phyloP scores from a whole-genome alignment of 2,329 filamentous ascomycete genomes.

The Stachybotrys elegans region DNA sequence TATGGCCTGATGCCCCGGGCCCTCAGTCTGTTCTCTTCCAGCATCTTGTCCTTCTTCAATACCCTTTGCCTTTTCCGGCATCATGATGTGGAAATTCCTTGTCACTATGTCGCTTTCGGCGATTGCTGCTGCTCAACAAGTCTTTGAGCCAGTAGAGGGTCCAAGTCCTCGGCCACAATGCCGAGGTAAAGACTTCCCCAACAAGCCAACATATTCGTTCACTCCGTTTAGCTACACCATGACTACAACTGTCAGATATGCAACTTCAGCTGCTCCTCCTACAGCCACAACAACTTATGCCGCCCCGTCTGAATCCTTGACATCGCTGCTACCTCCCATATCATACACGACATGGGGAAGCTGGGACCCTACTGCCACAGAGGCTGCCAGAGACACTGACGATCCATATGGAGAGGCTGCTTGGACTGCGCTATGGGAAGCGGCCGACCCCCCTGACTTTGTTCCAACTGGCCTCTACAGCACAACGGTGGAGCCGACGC shows the following conservation, averaged over 20 bases:
- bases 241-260: conserved; percentile 26
- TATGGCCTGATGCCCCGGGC: too few relatives aligned
- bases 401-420: conserved; percentile 24
- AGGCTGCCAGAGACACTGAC: conserved; percentile 19
- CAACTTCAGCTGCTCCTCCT: conserved; percentile 22
- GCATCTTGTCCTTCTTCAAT: too few relatives aligned
- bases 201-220: conserved; percentile 20
- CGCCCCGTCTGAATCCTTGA: conserved; percentile 18
- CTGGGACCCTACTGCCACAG: conserved; percentile 24
- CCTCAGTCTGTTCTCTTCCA: too few relatives aligned
- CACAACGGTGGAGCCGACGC: conserved; percentile 50
- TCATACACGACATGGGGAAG: conserved; percentile 29
- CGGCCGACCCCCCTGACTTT: conserved; percentile 27
- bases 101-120: too few relatives aligned
- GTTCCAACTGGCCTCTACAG: conserved; percentile 23
- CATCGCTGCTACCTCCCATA: conserved; percentile 17
- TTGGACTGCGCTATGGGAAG: conserved; percentile 26
- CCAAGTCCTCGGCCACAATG: conserved; percentile 23
- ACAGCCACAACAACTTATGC: conserved; percentile 25
- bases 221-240: conserved; percentile 24
- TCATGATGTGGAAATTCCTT: too few relatives aligned
- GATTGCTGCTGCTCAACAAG: conserved; percentile 18
- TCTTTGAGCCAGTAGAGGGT: conserved; percentile 18
- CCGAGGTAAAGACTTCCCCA: conserved; percentile 9
- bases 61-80: too few relatives aligned